phyloP scores from a whole-genome alignment of 306 rosid genomes.

The Aeschynomene evenia region DNA sequence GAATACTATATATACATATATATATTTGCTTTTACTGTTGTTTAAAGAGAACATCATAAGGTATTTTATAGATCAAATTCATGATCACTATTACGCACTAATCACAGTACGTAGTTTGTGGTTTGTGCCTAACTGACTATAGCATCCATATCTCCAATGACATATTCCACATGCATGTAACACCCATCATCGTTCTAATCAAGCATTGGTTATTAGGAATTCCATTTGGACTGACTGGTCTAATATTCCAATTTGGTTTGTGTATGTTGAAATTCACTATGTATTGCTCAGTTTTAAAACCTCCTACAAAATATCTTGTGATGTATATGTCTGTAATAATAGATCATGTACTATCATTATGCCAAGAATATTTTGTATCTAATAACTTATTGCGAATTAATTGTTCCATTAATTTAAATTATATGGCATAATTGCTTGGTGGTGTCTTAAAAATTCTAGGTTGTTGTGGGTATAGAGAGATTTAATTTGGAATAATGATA shows the following conservation, averaged over 20 bases:
- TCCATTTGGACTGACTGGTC: background rate
- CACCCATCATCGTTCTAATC: background rate
- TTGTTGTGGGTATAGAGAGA: background rate
- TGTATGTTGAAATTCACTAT: background rate
- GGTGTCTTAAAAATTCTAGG: background rate
- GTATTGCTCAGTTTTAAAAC: background rate
- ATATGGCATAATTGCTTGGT: background rate
- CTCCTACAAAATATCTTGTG: background rate
- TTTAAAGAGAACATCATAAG: background rate
- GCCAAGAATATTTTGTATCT: background rate
- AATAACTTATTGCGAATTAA: background rate
- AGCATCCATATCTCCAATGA: background rate
- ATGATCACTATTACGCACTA: background rate
- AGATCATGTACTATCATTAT: background rate
- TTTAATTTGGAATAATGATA: no score
- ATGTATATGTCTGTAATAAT: background rate
- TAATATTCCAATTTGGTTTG: background rate
- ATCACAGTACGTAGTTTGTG: background rate
- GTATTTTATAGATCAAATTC: background rate
- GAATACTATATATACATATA: background rate
- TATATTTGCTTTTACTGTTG: background rate
- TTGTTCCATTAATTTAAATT: background rate
- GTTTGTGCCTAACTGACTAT: no score
- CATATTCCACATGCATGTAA: conserved; percentile 2
- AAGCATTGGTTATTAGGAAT: background rate